Percentiles rank a stretch among this genome's conserved stretches.
These are phyloP conservation scores for Harrya chromipes DNA, from an alignment of 768 basidiomycete genomes.

Conservation along the genomic window DNA sequence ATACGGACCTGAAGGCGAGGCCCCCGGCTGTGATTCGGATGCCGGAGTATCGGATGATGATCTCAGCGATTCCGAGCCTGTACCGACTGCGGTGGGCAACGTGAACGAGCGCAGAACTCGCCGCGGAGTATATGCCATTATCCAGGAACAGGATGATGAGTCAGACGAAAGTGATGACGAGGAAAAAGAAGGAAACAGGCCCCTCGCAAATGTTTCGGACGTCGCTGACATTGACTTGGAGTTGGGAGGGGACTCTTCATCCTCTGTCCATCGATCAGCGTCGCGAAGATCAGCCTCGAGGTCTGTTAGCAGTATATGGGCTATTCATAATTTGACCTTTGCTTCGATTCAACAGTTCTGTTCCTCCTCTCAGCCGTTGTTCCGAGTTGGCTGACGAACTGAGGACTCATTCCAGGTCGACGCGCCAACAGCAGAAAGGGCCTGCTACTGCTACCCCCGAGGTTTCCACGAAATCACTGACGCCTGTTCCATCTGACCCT, in stretches of 20 bases:
- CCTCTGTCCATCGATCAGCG: conserved; percentile 19
- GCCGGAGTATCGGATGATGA: conserved; percentile 36
- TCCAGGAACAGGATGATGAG: conserved; percentile 55
- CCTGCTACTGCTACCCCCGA: conserved; percentile 43
- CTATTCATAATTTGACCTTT: conserved; percentile 11
- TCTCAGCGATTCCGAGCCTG: conserved; percentile 40
- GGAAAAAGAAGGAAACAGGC: conserved; percentile 44
- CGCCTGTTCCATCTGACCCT: conserved; percentile 30
- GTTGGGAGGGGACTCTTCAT: conserved; percentile 30
- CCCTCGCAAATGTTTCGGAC: conserved; percentile 45
- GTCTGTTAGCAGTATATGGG: conserved; percentile 16
- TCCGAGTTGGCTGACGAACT: conserved; percentile 25
- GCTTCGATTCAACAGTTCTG: conserved; percentile 15
- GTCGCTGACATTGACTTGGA: conserved; percentile 54
- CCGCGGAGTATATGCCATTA: conserved; percentile 75
- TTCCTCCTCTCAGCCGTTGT: conserved; percentile 26
- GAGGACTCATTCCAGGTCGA: conserved; percentile 46
- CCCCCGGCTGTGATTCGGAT: conserved; percentile 45
- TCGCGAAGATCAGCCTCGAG: conserved; percentile 27
- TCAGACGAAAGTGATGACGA: conserved; percentile 63
- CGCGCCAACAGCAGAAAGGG: conserved; percentile 55
- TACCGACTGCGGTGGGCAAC: conserved; percentile 51
- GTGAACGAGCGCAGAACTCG: conserved; percentile 79
- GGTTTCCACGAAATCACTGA: conserved; percentile 41
- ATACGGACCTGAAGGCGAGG: conserved; percentile 56